These are phyloP conservation scores for Rhizopus stolonifer DNA, from an alignment of 371 early-diverging fungal genomes.

Conservation along the genomic window DNA sequence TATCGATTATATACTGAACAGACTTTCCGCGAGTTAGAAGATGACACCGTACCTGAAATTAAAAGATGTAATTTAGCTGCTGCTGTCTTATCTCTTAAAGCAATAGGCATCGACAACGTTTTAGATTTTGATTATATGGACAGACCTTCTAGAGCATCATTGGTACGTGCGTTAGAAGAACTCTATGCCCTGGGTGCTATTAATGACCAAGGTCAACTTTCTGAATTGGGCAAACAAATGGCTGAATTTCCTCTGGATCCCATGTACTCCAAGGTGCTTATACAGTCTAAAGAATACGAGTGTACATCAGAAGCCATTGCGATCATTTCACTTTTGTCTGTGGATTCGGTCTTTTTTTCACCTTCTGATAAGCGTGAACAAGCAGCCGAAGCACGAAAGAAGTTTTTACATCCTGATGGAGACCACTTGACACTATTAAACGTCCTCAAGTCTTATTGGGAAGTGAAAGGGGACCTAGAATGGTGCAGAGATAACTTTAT, in stretches of 20 bases:
- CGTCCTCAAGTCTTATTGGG: constrained; percentile 75
- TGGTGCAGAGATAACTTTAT: constrained; percentile 95
- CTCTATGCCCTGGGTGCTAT: constrained; percentile 91
- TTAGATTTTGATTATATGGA: constrained; percentile 95
- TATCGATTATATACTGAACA: constrained; percentile 95
- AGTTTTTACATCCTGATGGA: constrained; percentile 76
- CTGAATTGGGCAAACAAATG: constrained; percentile 85
- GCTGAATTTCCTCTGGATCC: constrained; percentile 95
- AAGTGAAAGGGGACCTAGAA: constrained; percentile 69
- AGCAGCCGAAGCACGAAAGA: constrained; percentile 77
- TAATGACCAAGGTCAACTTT: constrained; percentile 77
- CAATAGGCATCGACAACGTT: constrained; percentile 87
- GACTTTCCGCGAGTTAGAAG: constrained; percentile 76
- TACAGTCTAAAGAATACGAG: constrained; percentile 64
- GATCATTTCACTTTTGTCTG: constrained; percentile 86
- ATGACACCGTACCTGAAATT: constrained; percentile 94
- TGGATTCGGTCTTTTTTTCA: constrained; percentile 85
- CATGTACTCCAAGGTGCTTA: constrained; percentile 84
- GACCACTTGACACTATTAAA: constrained; percentile 91
- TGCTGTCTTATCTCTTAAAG: constrained; percentile 85
- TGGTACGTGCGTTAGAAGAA: constrained; percentile 83
- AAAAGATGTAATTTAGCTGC: constrained; percentile 85
- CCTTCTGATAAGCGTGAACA: constrained; percentile 88
- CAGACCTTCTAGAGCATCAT: constrained; percentile 72
- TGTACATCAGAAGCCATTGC: constrained; percentile 89